Evolutionary conservation across 2,329 filamentous ascomycete species (phyloP).

Genomic region (Alternaria atra): DNA sequence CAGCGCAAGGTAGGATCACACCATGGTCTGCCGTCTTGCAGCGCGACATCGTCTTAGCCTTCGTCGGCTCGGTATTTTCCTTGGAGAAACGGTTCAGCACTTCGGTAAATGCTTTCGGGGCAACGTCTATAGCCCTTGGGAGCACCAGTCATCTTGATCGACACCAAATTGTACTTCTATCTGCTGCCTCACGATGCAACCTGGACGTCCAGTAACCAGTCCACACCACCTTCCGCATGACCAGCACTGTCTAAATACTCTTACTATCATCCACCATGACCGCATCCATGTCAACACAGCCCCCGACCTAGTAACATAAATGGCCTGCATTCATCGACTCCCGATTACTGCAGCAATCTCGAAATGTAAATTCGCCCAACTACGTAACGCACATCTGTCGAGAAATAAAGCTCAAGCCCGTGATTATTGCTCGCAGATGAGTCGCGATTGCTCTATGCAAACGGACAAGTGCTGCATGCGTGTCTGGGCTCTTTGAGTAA

Average conservation of each 20-base stretch:
- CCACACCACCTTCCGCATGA: conserved; percentile 47
- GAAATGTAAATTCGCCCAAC: conserved; percentile 31
- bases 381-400: conserved; percentile 17
- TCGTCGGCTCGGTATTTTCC: conserved; percentile 54
- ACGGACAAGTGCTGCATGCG: conserved; percentile 11
- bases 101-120: conserved; percentile 50
- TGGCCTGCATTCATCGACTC: conserved; percentile 36
- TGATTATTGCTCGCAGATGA: conserved; percentile 23
- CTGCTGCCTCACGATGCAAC: conserved; percentile 49
- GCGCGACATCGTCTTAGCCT: conserved; percentile 46
- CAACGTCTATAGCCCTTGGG: conserved; percentile 45
- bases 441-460: conserved; percentile 19
- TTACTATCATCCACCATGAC: conserved; percentile 45
- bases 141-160: conserved; percentile 51
- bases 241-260: conserved; percentile 48
- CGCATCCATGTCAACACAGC: conserved; percentile 41
- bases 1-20: conserved; percentile 46
- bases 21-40: conserved; percentile 45
- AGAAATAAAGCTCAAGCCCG: conserved; percentile 12
- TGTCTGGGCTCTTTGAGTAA: conserved; percentile 21
- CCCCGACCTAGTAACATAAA: conserved; percentile 33
- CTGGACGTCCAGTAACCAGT: conserved; percentile 50
- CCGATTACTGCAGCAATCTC: conserved; percentile 32
- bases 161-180: conserved; percentile 57
- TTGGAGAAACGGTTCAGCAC: conserved; percentile 53